phyloP scores from a whole-genome alignment of 2,329 filamentous ascomycete species.

The Fusarium cyanostomum region DNA sequence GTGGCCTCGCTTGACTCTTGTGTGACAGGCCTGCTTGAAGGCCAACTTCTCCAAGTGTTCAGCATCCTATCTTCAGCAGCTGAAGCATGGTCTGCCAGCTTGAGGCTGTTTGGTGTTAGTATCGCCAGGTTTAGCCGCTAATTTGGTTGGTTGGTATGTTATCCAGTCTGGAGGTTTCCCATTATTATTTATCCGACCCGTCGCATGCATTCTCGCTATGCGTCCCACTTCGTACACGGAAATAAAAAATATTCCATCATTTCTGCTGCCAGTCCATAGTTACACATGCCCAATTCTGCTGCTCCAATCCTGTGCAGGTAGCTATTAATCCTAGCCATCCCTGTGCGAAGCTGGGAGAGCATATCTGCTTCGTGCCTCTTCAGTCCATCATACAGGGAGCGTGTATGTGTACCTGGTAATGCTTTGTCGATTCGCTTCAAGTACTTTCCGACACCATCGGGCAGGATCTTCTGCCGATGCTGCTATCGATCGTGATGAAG shows the following conservation, averaged over 20 bases:
- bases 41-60: background rate
- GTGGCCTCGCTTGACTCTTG: too few species aligned
- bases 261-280: background rate
- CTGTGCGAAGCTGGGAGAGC: background rate
- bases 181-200: background rate
- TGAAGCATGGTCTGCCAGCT: background rate
- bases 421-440: slow-evolving; percentile 6
- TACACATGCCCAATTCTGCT: background rate
- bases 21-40: too few species aligned
- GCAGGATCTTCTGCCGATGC: too few species aligned
- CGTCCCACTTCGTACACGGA: background rate
- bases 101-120: background rate
- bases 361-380: background rate
- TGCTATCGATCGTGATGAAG: too few species aligned
- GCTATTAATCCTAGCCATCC: slow-evolving; percentile 3
- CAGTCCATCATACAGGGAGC: background rate
- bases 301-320: background rate
- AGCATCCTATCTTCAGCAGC: background rate
- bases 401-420: background rate
- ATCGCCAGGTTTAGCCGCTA: too few species aligned
- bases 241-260: background rate
- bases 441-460: slow-evolving; percentile 8
- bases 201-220: background rate
- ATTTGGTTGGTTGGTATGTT: too few species aligned
- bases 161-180: too few species aligned